Base-by-base conservation (phyloP, 495 filamentous ascomycete species). In the Xylaria longipes region DNA sequence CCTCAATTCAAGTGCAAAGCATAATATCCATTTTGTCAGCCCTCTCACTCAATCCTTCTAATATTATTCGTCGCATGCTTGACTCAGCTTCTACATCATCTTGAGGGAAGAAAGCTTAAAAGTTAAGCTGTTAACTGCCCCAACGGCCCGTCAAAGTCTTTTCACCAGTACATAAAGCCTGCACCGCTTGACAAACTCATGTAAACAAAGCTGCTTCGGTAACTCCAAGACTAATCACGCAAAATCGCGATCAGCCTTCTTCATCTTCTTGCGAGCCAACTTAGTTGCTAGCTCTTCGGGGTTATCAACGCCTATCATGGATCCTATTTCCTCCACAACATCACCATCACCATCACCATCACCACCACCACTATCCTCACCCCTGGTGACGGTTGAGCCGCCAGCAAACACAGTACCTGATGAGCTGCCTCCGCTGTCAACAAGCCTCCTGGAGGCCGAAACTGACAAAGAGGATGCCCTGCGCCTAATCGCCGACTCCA, bases 181-280 rank as follows among this genome's bases (percentile, higher is more conserved):
- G 20, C 20, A 37, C 31, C 9, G 33, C 64, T 27, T 20, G 31
- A 29, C 39, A 31, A 31, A 22, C 27, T 48, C 12, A 4, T 27
- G 14, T 46, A 20, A 3, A 64, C 20, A 14, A 37, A 64, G 12
- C 22, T 14, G 31, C 48, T 45, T 63, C 74, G 33, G 68, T 54
- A 54, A 73, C 41, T 25, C 73, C 31, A 74, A 43, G 74, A 71
- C 71, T 72, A 71, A 64, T 73, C 71, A 73, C 57, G 54, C 31
- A 46, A 65, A 70, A 45, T 58, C 35, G 45, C 46, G 41, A 52
- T 65, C 72, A 88, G 87, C 87, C 50, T 88, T 88, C 79, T 87
- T 88, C 75, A 82, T 83, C 69, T 88, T 87, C 76, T 80, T 88
- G 31, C 83, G 86, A 58, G 87, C 85, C 65, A 88, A 88, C 74